Base-by-base conservation (phyloP, 31 red algal species). In the Odonthalia washingtoniensis region DNA sequence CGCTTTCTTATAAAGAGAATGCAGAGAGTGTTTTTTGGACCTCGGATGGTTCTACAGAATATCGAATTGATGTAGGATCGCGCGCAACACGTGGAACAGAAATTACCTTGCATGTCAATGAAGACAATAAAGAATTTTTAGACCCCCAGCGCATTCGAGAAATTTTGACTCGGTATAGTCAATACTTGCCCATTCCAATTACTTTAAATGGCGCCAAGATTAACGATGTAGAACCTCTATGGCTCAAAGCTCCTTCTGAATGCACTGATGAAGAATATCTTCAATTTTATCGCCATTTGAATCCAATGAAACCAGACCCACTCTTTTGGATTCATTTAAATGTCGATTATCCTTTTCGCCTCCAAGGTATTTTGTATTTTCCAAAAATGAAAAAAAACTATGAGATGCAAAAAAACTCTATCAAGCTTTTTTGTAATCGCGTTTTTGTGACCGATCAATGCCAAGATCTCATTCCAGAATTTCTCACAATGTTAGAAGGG, bases 381-480 rank as follows among this genome's bases (percentile, higher is more conserved):
- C 85, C 85, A 44, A 88, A 81, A 30, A 53, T 65, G 30, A 36
- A 52, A 24, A 61, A 61, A 40, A 85, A 83, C 33, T 62, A 39
- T 83, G 43, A 52, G 5, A 64, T 78, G 26, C 77, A 88, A 41
- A 43, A 46, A 45, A 81, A 81, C 64, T 45, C 44, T 37, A 52
- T 77, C 65, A 52, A 85, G 18, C 77, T 88, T 5, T 80, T 83
- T 67, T 53, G 77, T 12, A 77, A 80, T 42, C 46, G 60, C n/a
- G 85, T 88, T 53, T 80, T 83, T 27, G 80, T 88, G 28, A 77
- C 49, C 35, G 74, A 88, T 52, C 46, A 88, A 26, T 81, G 46
- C 39, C 53, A 88, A 67, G 74, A 81, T n/a, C 42, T 81, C 21
- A 43, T 88, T 28, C 85, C 85, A 46, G 66, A 77, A 45, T 88